phyloP scores from a whole-genome alignment of 495 filamentous ascomycete genomes.

The Cercophora newfieldiana region DNA sequence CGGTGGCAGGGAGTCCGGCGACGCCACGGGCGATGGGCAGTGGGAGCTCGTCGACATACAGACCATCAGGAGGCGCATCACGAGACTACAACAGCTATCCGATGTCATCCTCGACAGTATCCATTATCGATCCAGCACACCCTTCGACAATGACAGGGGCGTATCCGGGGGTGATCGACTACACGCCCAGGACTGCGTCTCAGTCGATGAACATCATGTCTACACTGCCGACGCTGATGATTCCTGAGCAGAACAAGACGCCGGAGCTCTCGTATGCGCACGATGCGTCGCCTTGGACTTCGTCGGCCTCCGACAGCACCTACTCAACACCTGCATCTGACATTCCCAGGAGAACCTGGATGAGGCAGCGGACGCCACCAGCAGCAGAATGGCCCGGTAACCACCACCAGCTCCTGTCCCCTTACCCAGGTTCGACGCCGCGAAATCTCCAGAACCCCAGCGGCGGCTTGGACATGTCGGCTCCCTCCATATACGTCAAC shows the following conservation, averaged over 20 bases:
- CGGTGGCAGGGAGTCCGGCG: slow-evolving; percentile 1
- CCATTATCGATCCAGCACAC: slow-evolving; percentile 19
- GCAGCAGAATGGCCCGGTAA: slow-evolving; percentile 17
- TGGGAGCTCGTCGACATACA: slow-evolving; percentile 2
- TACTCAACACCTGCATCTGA: slow-evolving; percentile 52
- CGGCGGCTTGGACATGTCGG: slow-evolving; percentile 29
- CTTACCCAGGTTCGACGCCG: slow-evolving; percentile 25
- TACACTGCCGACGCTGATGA: slow-evolving; percentile 16
- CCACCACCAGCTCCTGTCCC: slow-evolving; percentile 21
- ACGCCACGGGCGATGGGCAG: slow-evolving; percentile 12
- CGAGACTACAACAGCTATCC: slow-evolving; percentile 19
- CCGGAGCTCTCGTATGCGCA: slow-evolving; percentile 31
- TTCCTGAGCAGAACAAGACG: slow-evolving; percentile 18
- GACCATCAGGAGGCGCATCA: slow-evolving; percentile 3
- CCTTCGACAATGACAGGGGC: slow-evolving; percentile 10
- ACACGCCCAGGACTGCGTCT: slow-evolving; percentile 22
- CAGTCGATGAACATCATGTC: slow-evolving; percentile 25
- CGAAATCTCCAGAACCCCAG: slow-evolving; percentile 29
- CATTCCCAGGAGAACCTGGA: slow-evolving; percentile 17
- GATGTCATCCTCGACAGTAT: slow-evolving; percentile 16
- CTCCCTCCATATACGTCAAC: slow-evolving; percentile 20
- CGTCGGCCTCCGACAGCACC: slow-evolving; percentile 50
- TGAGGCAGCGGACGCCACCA: slow-evolving; percentile 18
- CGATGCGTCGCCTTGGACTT: slow-evolving; percentile 49
- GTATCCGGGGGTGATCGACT: slow-evolving; percentile 8